Percentiles rank a stretch among this genome's conserved stretches.
These are phyloP conservation scores for Oropetium thomaeum DNA, from an alignment of 176 grass and related monocot genomes.

Conservation along the genomic window DNA sequence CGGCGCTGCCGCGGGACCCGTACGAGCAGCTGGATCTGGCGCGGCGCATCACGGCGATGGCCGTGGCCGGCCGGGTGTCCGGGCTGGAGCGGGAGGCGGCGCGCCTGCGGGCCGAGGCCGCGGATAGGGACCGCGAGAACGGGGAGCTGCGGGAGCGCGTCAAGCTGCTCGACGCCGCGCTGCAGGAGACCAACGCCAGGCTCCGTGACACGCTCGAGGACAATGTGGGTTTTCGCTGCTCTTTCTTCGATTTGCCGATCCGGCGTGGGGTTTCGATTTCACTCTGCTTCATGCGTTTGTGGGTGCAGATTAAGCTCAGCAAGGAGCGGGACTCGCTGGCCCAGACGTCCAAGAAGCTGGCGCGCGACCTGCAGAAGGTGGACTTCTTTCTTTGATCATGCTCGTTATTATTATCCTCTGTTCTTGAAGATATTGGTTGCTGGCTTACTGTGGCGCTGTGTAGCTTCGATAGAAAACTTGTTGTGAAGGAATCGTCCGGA, in stretches of 20 bases:
- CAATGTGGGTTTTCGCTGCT: conserved; percentile 50
- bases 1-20: conserved; percentile 72
- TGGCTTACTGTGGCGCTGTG: background rate
- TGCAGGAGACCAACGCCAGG: conserved; percentile 64
- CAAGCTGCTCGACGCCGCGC: conserved; percentile 57
- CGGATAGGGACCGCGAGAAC: conserved; percentile 55
- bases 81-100: conserved; percentile 72
- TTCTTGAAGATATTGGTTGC: background rate
- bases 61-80: conserved; percentile 68
- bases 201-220: conserved; percentile 76
- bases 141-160: conserved; percentile 72
- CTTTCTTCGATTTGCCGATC: background rate
- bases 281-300: background rate
- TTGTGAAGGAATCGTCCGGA: background rate
- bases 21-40: conserved; percentile 95
- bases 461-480: background rate
- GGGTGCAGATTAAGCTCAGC: conserved; percentile 62
- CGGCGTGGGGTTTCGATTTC: background rate
- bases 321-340: conserved; percentile 80
- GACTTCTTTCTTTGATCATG: background rate
- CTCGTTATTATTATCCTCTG: background rate
- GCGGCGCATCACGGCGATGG: conserved; percentile 83
- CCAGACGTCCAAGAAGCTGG: conserved; percentile 72
- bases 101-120: conserved; percentile 48
- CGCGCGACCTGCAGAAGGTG: conserved; percentile 81